phyloP scores from a whole-genome alignment of 2,329 filamentous ascomycete species.

The Botrytis elliptica region DNA sequence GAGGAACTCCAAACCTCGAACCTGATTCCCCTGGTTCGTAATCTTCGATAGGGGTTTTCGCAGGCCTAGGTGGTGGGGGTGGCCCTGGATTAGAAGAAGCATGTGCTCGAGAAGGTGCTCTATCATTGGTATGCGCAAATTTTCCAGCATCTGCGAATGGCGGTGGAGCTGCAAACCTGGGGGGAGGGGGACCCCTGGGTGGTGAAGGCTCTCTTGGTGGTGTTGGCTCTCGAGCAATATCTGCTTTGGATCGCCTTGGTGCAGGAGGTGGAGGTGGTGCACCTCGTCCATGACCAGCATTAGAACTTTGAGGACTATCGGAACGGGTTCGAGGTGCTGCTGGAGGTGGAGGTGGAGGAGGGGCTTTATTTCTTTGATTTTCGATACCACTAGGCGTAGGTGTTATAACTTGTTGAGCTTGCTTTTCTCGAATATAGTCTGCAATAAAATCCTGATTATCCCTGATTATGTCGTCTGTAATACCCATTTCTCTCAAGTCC shows the following conservation, averaged over 20 bases:
- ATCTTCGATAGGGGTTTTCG: constrained; percentile 71
- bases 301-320: constrained; percentile 35
- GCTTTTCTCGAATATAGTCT: constrained; percentile 60
- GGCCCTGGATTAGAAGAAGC: constrained; percentile 58
- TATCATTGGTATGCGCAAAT: constrained; percentile 60
- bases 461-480: constrained; percentile 65
- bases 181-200: constrained; percentile 56
- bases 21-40: constrained; percentile 47
- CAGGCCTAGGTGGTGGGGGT: constrained; percentile 65
- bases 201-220: constrained; percentile 72
- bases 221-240: constrained; percentile 49
- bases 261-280: constrained; percentile 55
- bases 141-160: constrained; percentile 88
- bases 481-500: constrained; percentile 59
- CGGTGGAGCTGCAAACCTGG: constrained; percentile 80
- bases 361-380: constrained; percentile 50
- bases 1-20: constrained; percentile 72
- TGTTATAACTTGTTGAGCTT: constrained; percentile 44
- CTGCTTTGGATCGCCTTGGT: constrained; percentile 58
- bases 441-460: constrained; percentile 69
- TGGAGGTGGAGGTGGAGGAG: constrained; percentile 60
- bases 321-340: constrained; percentile 43
- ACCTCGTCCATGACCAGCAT: constrained; percentile 40
- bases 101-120: constrained; percentile 46
- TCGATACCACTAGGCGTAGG: constrained; percentile 44